Percentiles rank a stretch among this genome's conserved stretches.
Conservation (phyloP, 768 basidiomycete genomes). For the Russula olivacea region DNA sequence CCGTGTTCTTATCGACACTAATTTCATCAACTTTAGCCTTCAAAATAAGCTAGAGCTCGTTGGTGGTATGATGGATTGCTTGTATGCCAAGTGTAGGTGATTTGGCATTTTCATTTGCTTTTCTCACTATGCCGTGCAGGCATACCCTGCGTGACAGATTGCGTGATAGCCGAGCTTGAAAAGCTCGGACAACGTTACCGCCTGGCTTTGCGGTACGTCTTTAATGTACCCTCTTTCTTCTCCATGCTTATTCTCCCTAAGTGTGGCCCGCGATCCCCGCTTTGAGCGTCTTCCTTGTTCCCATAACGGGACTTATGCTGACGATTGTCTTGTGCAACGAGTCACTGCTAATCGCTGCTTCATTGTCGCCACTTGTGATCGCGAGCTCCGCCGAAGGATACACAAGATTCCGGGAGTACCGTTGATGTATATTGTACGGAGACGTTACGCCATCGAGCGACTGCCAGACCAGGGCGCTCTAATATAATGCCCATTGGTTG, state of each 20-base stretch:
- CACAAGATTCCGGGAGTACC: constrained; percentile 91
- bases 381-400: constrained; percentile 86
- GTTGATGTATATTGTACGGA: constrained; percentile 93
- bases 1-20: constrained; percentile 95
- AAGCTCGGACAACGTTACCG: constrained; percentile 95
- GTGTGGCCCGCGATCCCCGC: constrained; percentile 93
- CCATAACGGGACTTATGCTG: constrained; percentile 96
- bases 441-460: constrained; percentile 90
- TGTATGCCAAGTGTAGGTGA: constrained; percentile 89
- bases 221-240: constrained; percentile 1
- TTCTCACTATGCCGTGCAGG: constrained; percentile 43
- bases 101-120: constrained; percentile 17
- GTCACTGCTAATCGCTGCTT: constrained; percentile 94
- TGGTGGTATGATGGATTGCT: constrained; percentile 99
- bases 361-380: constrained; percentile 96
- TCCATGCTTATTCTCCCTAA: constrained; percentile 31
- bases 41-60: constrained; percentile 97
- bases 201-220: constrained; percentile 79
- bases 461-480: constrained; percentile 91
- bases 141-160: constrained; percentile 98
- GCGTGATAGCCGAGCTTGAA: constrained; percentile 97
- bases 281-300: constrained; percentile 92
- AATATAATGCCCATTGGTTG: constrained; percentile 13
- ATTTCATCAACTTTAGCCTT: constrained; percentile 97
- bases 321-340: constrained; percentile 96